Evolutionary conservation across 2,329 filamentous ascomycete species (phyloP).

Genomic region (Penicillium sp.): DNA sequence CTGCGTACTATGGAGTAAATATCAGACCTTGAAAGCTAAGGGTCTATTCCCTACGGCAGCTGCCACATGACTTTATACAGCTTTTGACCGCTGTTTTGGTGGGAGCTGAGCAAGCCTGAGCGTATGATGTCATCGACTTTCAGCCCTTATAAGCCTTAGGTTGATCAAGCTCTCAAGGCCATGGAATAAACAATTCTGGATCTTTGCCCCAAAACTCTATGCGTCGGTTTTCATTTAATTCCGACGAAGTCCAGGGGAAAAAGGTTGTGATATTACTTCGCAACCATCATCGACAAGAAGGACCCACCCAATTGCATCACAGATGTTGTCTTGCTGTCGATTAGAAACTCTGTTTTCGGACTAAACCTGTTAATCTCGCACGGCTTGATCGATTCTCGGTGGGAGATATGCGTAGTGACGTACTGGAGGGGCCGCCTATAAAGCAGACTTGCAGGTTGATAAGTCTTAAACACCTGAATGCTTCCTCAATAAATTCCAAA

Average conservation of each 20-base stretch:
- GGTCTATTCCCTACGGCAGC: too few relatives aligned
- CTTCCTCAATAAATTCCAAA: not conserved
- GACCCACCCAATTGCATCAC: slow-evolving; percentile 12
- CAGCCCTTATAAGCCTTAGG: not conserved
- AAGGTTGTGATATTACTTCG: not conserved
- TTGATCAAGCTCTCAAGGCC: not conserved
- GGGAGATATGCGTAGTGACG: not conserved
- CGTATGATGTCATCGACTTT: slow-evolving; percentile 2
- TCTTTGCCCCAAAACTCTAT: not conserved
- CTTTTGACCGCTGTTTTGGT: not conserved
- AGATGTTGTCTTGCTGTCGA: not conserved
- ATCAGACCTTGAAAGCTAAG: not conserved
- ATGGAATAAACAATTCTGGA: not conserved
- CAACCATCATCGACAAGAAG: not conserved
- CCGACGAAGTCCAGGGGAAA: not conserved
- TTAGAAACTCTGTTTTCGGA: not conserved
- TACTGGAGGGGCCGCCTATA: not conserved
- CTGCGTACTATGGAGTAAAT: not conserved
- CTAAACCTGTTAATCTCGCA: not conserved
- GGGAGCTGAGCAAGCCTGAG: not conserved
- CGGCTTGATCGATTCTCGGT: not conserved
- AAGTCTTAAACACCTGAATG: not conserved
- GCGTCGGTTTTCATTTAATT: not conserved
- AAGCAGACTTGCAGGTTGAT: not conserved
- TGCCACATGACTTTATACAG: not conserved